Evolutionary conservation across 2,329 filamentous ascomycete genomes (phyloP).

Genomic region (Neofusicoccum ribis): DNA sequence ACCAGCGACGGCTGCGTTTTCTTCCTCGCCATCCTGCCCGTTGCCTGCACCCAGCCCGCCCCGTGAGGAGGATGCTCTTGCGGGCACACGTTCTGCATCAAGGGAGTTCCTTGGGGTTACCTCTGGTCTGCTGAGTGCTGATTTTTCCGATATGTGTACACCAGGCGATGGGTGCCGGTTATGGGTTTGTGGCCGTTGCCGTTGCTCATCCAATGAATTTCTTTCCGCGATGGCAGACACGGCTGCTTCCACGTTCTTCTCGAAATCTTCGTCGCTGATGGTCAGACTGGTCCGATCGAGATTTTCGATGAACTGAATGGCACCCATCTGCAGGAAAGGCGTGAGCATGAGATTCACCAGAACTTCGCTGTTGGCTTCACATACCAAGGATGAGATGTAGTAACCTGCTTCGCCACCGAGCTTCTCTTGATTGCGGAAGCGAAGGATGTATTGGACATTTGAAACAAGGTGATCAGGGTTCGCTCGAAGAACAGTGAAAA

Average conservation of each 20-base stretch:
- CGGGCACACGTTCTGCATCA: constrained; percentile 60
- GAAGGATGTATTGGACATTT: constrained; percentile 96
- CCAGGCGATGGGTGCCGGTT: constrained; percentile 44
- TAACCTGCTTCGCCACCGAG: constrained; percentile 97
- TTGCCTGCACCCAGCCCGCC: constrained; percentile 21
- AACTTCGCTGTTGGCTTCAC: constrained; percentile 24
- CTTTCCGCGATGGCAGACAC: constrained; percentile 95
- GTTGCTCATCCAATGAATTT: constrained; percentile 58
- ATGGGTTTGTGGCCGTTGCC: constrained; percentile 26
- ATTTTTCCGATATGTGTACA: constrained; percentile 49
- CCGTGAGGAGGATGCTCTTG: constrained; percentile 53
- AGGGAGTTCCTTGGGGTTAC: constrained; percentile 60
- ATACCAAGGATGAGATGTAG: constrained; percentile 88
- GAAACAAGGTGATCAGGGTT: constrained; percentile 95
- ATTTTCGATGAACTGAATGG: constrained; percentile 94
- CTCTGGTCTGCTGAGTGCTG: constrained; percentile 54
- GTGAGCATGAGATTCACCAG: neutral
- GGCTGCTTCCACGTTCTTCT: constrained; percentile 91
- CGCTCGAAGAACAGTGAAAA: constrained; percentile 91
- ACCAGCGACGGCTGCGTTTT: constrained; percentile 75
- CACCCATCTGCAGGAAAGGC: constrained; percentile 66
- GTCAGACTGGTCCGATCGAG: constrained; percentile 92
- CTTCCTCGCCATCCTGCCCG: constrained; percentile 58
- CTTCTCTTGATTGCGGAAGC: constrained; percentile 97
- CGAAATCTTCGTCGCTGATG: constrained; percentile 92